Conservation (phyloP, 2,329 filamentous ascomycete genomes). For the Diaporthe sp. region DNA sequence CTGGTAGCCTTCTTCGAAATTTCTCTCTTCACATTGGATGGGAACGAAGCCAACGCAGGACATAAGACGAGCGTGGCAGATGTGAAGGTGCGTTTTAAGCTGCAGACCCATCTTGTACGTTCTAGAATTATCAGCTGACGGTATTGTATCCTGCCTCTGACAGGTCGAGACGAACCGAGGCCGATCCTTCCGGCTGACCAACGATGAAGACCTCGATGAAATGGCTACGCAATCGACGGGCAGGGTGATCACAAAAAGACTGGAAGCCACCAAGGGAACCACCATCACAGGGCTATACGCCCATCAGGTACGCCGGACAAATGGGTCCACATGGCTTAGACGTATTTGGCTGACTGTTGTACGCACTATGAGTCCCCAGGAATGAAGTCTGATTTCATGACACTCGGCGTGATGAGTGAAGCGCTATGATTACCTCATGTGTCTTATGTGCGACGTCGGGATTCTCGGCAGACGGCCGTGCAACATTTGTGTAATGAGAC, state of each 20-base stretch:
- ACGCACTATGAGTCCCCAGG: not conserved
- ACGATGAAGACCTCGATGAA: not conserved
- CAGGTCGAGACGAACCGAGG: not conserved
- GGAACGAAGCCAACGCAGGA: not conserved
- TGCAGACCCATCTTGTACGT: accelerated
- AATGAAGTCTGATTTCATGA: not conserved
- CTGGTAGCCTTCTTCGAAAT: not conserved
- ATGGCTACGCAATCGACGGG: too few species aligned
- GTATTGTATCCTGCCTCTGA: not conserved
- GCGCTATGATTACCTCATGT: not conserved
- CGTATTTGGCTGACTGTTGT: not conserved
- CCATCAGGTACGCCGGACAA: not conserved
- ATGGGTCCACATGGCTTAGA: not conserved
- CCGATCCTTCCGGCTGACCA: not conserved
- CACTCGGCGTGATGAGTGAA: not conserved
- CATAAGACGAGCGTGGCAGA: not conserved
- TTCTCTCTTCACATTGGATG: not conserved
- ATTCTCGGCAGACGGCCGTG: not conserved
- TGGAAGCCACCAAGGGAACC: not conserved
- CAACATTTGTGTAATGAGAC: not conserved
- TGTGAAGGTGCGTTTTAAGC: not conserved
- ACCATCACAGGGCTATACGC: not conserved
- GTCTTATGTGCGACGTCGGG: not conserved
- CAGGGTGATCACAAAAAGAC: not conserved
- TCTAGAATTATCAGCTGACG: too few species aligned